Evolutionary conservation across 2,329 filamentous ascomycete species (phyloP), one percentile per base, ranked within the genome.

Genomic region (Aspergillus sp.): DNA sequence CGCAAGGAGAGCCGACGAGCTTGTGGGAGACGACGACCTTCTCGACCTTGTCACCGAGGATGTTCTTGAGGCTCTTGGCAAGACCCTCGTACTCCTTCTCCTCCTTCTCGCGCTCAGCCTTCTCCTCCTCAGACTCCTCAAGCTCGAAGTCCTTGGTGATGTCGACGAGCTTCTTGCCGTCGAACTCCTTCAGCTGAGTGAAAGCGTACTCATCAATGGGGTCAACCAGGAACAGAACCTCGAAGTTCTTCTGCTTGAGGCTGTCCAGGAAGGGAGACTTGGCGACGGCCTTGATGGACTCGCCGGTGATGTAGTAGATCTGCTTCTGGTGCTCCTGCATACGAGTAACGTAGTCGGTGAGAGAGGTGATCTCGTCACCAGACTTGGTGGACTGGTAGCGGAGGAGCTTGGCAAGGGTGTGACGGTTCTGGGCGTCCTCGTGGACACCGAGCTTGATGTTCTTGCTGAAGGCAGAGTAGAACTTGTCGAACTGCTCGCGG

Each of bases 101-200:
- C 85, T 98, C 92, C 59, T 85, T 85, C 87, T 98, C 95, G 69
- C 95, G 95, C 72, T 88, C 81, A 78, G 88, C 90, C 93, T 98
- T 99, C 91, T 99, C 95, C 77, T 99, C 95, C 31, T 99, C 95
- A 54, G 92, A 96, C 90, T 99, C 95, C 89, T 99, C 95, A 63
- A 99, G 92, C 85, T 99, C 95, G 79, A 99, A 99, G 87, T 99
- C 95, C 90, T 99, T 99, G 87, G 95, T 99, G 84, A 99, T 98
- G 78, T 99, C 95, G 74, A 99, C 93, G 56, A 99, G 90, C 89
- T 99, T 99, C 93, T 98, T 99, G 85, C 92, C 91, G 78, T 99
- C 95, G 75, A 96, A 99, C 85, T 99, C 95, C 90, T 99, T 99
- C 81, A 97, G 90, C 86, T 97, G 93, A 72, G 93, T 97, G 91